These are phyloP conservation scores for Peziza echinospora DNA, from an alignment of 495 filamentous ascomycete genomes.

Conservation along the genomic window DNA sequence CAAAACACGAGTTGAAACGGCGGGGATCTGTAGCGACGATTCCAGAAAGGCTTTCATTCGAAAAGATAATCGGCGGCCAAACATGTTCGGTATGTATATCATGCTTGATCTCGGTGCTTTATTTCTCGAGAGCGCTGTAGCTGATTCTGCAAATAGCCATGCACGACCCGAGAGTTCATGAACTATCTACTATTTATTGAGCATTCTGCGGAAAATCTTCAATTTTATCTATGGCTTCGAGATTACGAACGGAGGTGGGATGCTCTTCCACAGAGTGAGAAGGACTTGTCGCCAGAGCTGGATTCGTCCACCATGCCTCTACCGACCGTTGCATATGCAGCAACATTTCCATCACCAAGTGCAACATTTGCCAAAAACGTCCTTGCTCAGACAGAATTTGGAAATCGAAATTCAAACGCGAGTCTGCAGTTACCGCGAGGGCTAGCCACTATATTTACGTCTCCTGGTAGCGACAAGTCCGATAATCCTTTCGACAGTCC, in stretches of 20 bases:
- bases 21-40: no score
- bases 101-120: neutral
- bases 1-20: no score
- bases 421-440: no score
- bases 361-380: neutral
- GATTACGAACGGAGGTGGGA: constrained; percentile 43
- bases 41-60: constrained; percentile 46
- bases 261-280: constrained; percentile 29
- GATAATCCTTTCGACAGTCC: no score
- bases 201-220: constrained; percentile 51
- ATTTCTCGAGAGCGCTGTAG: neutral
- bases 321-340: neutral
- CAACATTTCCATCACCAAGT: neutral
- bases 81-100: constrained; percentile 58
- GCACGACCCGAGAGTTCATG: constrained; percentile 57
- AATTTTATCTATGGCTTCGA: constrained; percentile 56
- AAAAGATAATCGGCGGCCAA: constrained; percentile 47
- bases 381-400: neutral
- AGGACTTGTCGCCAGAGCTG: constrained; percentile 37
- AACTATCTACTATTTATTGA: constrained; percentile 60
- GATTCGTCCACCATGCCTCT: neutral
- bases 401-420: no score
- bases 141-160: constrained; percentile 31
- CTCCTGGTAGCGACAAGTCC: no score
- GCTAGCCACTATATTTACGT: no score